Conservation (phyloP, 179 eudicot species). For the Heliamphora pulchella region DNA sequence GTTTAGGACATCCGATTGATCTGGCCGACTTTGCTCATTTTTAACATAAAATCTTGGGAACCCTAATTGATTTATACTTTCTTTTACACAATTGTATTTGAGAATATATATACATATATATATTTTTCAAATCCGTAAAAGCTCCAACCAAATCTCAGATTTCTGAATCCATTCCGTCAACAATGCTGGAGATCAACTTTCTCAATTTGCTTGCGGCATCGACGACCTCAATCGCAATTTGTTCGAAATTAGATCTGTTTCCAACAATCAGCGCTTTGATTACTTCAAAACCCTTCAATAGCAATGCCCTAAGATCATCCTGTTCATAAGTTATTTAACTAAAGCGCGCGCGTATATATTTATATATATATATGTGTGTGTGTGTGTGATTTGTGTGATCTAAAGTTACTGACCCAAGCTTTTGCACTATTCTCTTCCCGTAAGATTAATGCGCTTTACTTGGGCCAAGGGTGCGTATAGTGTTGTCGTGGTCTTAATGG, state of each 20-base stretch:
- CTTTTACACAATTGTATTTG: too few species aligned
- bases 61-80: too few species aligned
- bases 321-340: slow-evolving; percentile 19
- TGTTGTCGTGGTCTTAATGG: too few species aligned
- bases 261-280: slow-evolving; percentile 61
- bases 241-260: slow-evolving; percentile 27
- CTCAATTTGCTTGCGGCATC: slow-evolving; percentile 41
- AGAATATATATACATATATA: too few species aligned
- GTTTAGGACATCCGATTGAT: too few species aligned
- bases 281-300: slow-evolving; percentile 68
- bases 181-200: slow-evolving; percentile 25
- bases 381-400: too few species aligned
- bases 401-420: too few species aligned
- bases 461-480: too few species aligned
- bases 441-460: too few species aligned
- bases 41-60: too few species aligned
- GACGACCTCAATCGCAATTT: slow-evolving; percentile 44
- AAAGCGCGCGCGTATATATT: neutral
- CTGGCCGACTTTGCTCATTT: too few species aligned
- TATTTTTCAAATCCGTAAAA: slow-evolving; percentile 34
- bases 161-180: slow-evolving; percentile 21
- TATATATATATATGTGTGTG: neutral
- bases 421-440: too few species aligned
- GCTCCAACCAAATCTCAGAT: slow-evolving; percentile 51
- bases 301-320: slow-evolving; percentile 58